Evolutionary conservation across 176 grass and related monocot species (phyloP).

Genomic region (Puya raimondii): DNA sequence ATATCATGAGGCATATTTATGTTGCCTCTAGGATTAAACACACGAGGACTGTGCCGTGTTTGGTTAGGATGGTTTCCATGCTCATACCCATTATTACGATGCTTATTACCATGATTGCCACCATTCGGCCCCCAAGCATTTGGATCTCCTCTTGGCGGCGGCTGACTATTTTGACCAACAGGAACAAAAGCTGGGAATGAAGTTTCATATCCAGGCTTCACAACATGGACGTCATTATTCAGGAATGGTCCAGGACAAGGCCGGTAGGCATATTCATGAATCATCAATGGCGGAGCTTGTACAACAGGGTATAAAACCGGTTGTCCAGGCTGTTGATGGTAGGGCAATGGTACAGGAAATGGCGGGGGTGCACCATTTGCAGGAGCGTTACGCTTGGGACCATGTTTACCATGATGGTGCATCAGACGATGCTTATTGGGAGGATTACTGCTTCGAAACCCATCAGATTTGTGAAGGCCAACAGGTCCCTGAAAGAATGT

Average conservation of each 20-base stretch:
- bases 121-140: conserved; percentile 41
- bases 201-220: conserved; percentile 41
- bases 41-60: conserved; percentile 31
- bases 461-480: conserved; percentile 46
- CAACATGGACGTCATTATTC: conserved; percentile 35
- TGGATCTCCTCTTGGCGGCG: conserved; percentile 35
- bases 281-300: conserved; percentile 34
- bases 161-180: conserved; percentile 36
- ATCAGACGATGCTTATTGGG: conserved; percentile 36
- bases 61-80: conserved; percentile 39
- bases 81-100: conserved; percentile 40
- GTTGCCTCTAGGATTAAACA: conserved; percentile 42
- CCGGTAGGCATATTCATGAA: conserved; percentile 60
- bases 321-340: conserved; percentile 57
- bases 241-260: conserved; percentile 28
- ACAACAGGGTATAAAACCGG: conserved; percentile 53
- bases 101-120: conserved; percentile 35
- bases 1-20: conserved; percentile 34
- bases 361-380: conserved; percentile 51
- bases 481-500: conserved; percentile 27
- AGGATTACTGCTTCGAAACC: conserved; percentile 32
- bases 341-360: conserved; percentile 38
- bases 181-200: conserved; percentile 33
- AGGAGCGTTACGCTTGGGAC: conserved; percentile 31
- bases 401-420: conserved; percentile 48